Conservation (phyloP, 345 rosid genomes). For the Syzygium oleosum region DNA sequence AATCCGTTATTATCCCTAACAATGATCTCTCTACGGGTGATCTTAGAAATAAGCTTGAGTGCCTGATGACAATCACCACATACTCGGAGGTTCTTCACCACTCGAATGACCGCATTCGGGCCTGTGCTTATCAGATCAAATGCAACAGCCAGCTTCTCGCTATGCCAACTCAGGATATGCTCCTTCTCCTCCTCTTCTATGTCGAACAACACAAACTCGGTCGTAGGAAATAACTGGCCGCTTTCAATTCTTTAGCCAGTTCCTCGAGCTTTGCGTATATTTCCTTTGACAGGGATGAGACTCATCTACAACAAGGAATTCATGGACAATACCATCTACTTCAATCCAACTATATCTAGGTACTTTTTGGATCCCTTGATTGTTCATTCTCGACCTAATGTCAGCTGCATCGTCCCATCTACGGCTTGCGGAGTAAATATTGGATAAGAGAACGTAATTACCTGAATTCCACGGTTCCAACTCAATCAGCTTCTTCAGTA, state of each 20-base stretch:
- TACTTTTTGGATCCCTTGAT: constrained; percentile 45
- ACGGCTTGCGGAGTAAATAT: constrained; percentile 44
- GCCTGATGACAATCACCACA: constrained; percentile 68
- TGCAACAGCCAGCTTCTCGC: constrained; percentile 77
- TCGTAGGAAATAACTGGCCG: constrained; percentile 55
- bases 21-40: constrained; percentile 44
- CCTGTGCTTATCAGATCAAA: constrained; percentile 44
- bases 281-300: constrained; percentile 40
- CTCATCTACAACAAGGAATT: constrained; percentile 60
- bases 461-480: constrained; percentile 74
- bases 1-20: constrained; percentile 65
- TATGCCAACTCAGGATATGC: constrained; percentile 49
- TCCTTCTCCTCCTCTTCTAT: constrained; percentile 78
- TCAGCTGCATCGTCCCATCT: constrained; percentile 69
- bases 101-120: constrained; percentile 26
- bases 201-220: constrained; percentile 62
- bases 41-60: constrained; percentile 42
- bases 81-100: constrained; percentile 62
- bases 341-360: constrained; percentile 77
- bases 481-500: constrained; percentile 45
- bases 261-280: constrained; percentile 54
- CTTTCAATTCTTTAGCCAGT: constrained; percentile 40
- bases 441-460: constrained; percentile 59
- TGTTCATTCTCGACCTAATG: constrained; percentile 37
- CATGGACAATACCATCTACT: constrained; percentile 51